Evolutionary conservation across 257 asterid genomes (phyloP).

Genomic region (Solanum appendiculatum): DNA sequence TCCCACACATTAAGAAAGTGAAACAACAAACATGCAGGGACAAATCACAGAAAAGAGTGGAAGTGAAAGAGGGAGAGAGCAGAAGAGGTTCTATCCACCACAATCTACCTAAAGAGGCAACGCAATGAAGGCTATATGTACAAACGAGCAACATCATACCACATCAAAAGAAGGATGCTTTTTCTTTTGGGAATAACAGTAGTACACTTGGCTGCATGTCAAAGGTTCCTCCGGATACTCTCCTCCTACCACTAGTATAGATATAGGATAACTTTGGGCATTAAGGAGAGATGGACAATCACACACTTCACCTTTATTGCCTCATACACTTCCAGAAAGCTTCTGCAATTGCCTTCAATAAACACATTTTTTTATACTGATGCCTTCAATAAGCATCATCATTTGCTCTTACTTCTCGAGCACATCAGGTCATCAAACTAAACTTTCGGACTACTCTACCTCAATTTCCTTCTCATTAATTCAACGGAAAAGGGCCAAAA

Average conservation of each 20-base stretch:
- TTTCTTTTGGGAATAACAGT: neutral
- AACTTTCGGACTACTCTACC: neutral
- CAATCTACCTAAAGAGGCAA: neutral
- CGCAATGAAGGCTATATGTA: neutral
- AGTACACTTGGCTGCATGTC: neutral
- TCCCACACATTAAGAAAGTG: neutral
- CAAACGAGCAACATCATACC: neutral
- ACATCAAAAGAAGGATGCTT: neutral
- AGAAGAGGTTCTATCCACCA: neutral
- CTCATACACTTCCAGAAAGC: neutral
- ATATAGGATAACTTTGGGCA: neutral
- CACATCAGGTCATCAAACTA: neutral
- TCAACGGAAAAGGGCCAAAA: neutral
- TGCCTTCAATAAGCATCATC: neutral
- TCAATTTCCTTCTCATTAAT: neutral
- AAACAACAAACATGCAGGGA: neutral
- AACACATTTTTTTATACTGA: neutral
- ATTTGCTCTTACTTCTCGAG: neutral
- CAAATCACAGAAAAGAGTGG: neutral
- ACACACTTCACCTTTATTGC: neutral
- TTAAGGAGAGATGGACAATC: neutral
- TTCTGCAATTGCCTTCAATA: neutral
- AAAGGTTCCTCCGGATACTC: neutral
- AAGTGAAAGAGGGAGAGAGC: neutral
- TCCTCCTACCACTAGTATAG: neutral